Base-by-base conservation (phyloP, 2,329 filamentous ascomycete species). In the Claviceps humidiphila region DNA sequence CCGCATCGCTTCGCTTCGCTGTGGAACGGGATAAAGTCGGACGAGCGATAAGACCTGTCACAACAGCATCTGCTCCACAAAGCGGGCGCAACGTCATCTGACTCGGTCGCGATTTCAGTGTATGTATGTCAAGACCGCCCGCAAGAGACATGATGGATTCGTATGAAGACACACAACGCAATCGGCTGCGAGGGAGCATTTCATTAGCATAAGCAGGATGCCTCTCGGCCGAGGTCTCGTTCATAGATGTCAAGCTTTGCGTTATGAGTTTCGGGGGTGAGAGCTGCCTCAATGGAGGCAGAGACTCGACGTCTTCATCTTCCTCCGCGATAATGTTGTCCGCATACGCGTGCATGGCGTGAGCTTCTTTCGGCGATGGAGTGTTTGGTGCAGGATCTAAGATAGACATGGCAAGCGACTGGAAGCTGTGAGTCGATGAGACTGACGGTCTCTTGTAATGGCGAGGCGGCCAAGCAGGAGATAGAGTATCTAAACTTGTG, bases 71-170 rank as follows among this genome's bases (percentile, higher is more conserved):
- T 41, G 73, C 72, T 53, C 72, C 73, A 53, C 76, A 79, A 24
- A 78, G 68, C 37, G 73, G 71, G 49, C 75, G 64, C 55, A 80
- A 62, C 22, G 83, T 79, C 54, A 93, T 76, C 60, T 94, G 87
- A 38, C 85, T 87, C 0, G 88, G 87, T 4, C 86, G 80, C 1
- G 77, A 76, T 60, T 84, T 83, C 4, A 94, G 74, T 0, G 86
- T 89, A 64, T 95, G 89, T 49, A 95, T 94, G 63, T 96, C 91
- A 65, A 95, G 84, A 2, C 89, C 89, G 4, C 89, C 89, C 0
- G 84, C 81, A 1, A 95, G 77, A 0, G 90, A 96, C 58, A 96
- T 78, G 55, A 96, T 83, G 17, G 88, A 95, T 64, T 96, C 90
- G 59, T 95, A 89, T 1, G 90, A 95, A 2, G 81, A 64, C 2